Conservation (phyloP, 2,329 filamentous ascomycete genomes). For the Juglanconis oblonga region DNA sequence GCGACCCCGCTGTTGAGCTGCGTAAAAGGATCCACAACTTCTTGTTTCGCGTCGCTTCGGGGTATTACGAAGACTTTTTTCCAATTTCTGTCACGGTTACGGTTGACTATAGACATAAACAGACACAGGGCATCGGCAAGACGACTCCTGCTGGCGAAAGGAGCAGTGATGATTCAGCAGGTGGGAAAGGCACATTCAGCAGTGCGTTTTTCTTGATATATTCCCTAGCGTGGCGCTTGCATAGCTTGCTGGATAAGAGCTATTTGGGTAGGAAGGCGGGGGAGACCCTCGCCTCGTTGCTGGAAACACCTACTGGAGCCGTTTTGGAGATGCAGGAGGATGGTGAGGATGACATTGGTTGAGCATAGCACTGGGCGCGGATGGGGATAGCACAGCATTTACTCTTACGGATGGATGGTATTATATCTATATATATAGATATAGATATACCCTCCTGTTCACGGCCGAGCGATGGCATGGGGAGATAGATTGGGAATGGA, state of each 20-base stretch:
- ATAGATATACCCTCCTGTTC: too few species aligned
- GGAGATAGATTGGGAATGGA: too few species aligned
- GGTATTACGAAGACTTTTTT: slow-evolving; percentile 4
- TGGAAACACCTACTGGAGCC: too few species aligned
- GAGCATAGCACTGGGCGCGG: too few species aligned
- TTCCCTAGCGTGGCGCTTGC: slow-evolving; percentile 16
- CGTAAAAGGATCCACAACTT: neutral
- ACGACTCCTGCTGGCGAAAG: slow-evolving; percentile 3
- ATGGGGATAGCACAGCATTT: too few species aligned
- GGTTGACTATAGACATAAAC: neutral
- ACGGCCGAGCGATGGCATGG: too few species aligned
- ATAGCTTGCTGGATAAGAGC: slow-evolving; percentile 14
- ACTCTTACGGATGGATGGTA: too few species aligned
- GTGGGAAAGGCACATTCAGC: slow-evolving; percentile 5
- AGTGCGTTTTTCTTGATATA: slow-evolving; percentile 18
- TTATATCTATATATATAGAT: too few species aligned
- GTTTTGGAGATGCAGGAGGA: neutral
- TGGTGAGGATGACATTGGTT: too few species aligned
- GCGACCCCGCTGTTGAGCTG: neutral
- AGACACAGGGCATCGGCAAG: neutral
- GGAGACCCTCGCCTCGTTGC: neutral
- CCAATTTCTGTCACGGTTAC: neutral
- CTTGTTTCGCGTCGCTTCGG: neutral
- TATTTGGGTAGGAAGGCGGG: neutral
- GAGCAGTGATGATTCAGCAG: neutral